Evolutionary conservation across 768 basidiomycete genomes (phyloP).

Genomic region (Galerina sulciceps): DNA sequence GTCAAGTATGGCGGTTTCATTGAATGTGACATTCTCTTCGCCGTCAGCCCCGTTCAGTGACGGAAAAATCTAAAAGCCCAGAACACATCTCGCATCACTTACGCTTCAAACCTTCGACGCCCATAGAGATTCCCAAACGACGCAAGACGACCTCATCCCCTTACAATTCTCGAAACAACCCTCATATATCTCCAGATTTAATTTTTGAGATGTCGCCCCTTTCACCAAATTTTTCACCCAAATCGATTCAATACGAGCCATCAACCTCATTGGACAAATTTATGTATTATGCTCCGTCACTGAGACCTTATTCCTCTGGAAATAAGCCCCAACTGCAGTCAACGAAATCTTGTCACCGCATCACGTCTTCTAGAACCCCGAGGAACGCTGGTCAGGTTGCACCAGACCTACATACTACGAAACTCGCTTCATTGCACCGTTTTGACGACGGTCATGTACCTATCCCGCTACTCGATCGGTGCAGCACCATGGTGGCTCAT

Average conservation of each 20-base stretch:
- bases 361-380: constrained; percentile 13
- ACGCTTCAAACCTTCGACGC: constrained; percentile 38
- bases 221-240: constrained; percentile 29
- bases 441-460: neutral
- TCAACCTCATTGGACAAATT: constrained; percentile 29
- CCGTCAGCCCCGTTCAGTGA: constrained; percentile 18
- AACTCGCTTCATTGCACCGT: neutral
- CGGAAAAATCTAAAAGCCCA: constrained; percentile 18
- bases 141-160: constrained; percentile 26
- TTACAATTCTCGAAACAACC: constrained; percentile 28
- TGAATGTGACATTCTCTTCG: neutral
- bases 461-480: neutral
- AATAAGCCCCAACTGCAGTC: constrained; percentile 8
- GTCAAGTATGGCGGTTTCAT: neutral
- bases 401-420: constrained; percentile 6
- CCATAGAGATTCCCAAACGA: constrained; percentile 49
- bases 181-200: constrained; percentile 45
- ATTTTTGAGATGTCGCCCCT: constrained; percentile 60
- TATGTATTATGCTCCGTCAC: constrained; percentile 42
- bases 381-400: neutral
- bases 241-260: constrained; percentile 22
- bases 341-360: constrained; percentile 11
- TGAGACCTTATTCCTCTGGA: constrained; percentile 13
- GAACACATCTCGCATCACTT: constrained; percentile 22
- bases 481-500: neutral